A percentile compares a stretch with the other conserved stretches of the same genome.
phyloP scores from a whole-genome alignment of 148 eudicot genomes.

The Hydrangea macrophylla region DNA sequence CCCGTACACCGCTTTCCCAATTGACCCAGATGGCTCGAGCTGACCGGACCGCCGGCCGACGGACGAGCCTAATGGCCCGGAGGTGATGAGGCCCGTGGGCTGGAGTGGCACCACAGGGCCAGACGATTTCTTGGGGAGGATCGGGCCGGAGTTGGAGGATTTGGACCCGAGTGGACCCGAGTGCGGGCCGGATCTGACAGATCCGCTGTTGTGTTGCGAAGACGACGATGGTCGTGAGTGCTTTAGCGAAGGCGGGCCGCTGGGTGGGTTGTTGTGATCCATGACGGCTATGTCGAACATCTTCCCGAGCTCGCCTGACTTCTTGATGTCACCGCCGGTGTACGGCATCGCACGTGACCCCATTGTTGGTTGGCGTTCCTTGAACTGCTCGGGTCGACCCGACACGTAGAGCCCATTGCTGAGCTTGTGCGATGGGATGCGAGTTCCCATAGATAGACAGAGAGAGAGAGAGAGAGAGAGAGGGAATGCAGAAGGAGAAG shows the following conservation, averaged over 20 bases:
- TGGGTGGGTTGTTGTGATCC: conserved; percentile 21
- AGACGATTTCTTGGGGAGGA: conserved; percentile 44
- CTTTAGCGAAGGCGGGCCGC: conserved; percentile 26
- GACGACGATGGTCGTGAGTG: conserved; percentile 37
- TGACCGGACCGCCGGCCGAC: conserved; percentile 45
- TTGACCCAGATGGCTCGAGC: conserved; percentile 25
- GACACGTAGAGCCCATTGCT: conserved; percentile 80
- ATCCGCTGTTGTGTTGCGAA: conserved; percentile 63
- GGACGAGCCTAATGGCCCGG: conserved; percentile 59
- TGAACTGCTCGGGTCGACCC: conserved; percentile 59
- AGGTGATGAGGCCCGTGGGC: conserved; percentile 83
- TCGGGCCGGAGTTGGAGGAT: conserved; percentile 48
- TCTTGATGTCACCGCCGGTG: conserved; percentile 84
- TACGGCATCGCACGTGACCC: conserved; percentile 57
- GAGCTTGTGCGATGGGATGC: conserved; percentile 79
- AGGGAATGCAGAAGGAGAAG: neutral
- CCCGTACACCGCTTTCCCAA: conserved; percentile 54
- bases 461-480: neutral
- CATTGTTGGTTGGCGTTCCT: conserved; percentile 47
- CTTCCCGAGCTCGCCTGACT: conserved; percentile 83
- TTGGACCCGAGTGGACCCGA: conserved; percentile 42
- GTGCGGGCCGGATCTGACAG: conserved; percentile 67
- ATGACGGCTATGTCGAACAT: conserved; percentile 68
- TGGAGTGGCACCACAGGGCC: conserved; percentile 61
- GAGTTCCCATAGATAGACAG: conserved; percentile 36